Evolutionary conservation across 2,329 filamentous ascomycete species (phyloP).

Genomic region (Magnaporthiopsis poae): DNA sequence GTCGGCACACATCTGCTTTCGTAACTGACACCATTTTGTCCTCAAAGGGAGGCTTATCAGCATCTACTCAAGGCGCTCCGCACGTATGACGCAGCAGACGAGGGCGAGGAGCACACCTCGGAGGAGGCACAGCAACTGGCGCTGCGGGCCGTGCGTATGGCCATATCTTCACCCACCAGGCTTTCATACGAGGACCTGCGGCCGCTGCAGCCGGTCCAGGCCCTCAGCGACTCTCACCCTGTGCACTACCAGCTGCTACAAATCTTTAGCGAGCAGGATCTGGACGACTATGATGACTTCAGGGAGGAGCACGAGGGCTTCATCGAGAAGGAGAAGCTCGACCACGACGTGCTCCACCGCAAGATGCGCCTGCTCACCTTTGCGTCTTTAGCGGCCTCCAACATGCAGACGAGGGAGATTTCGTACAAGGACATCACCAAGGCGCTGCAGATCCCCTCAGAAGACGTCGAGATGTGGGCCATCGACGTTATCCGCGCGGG

Average conservation of each 20-base stretch:
- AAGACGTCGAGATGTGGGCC: slow-evolving; percentile 95
- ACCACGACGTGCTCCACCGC: slow-evolving; percentile 67
- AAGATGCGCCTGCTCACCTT: slow-evolving; percentile 96
- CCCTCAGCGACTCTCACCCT: slow-evolving; percentile 73
- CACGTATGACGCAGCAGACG: slow-evolving; percentile 47
- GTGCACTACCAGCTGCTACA: slow-evolving; percentile 86
- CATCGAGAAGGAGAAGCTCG: slow-evolving; percentile 64
- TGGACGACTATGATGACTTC: slow-evolving; percentile 94
- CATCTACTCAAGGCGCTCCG: slow-evolving; percentile 55
- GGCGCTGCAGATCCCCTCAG: slow-evolving; percentile 69
- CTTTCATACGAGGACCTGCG: slow-evolving; percentile 75
- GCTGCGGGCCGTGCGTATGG: slow-evolving; percentile 45
- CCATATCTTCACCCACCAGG: slow-evolving; percentile 42
- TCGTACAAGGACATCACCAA: slow-evolving; percentile 78
- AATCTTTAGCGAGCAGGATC: slow-evolving; percentile 85
- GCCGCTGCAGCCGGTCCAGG: slow-evolving; percentile 72
- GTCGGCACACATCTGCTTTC: not conserved
- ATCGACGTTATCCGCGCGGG: slow-evolving; percentile 96
- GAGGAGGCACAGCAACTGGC: slow-evolving; percentile 52
- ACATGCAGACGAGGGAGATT: slow-evolving; percentile 73
- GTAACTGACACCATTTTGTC: slow-evolving; percentile 5
- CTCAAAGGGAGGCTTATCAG: slow-evolving; percentile 49
- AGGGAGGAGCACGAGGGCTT: slow-evolving; percentile 81
- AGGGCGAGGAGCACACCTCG: slow-evolving; percentile 45
- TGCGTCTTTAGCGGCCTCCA: slow-evolving; percentile 70